Base-by-base conservation (phyloP, 257 asterid species). In the Scutellaria baicalensis region DNA sequence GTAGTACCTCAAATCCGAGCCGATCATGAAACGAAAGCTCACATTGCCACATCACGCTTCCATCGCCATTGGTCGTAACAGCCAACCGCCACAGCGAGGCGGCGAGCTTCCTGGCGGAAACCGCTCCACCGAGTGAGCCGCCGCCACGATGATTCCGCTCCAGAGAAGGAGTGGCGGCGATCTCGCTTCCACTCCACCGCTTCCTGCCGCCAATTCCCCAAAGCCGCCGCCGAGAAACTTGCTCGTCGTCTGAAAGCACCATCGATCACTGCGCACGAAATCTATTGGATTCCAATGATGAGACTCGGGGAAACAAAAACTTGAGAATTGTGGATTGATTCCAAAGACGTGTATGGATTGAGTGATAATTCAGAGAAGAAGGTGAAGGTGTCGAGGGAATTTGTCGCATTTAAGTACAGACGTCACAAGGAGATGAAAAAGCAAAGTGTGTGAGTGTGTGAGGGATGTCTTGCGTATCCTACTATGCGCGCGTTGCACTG, bases 61-160 rank as follows among this genome's bases (percentile, higher is more conserved):
- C 80, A 3, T 45, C 65, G 20, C 27, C 55, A 0, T 60, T 6
- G 44, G 50, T 20, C n/a, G 48, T 58, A 35, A 57, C 85, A 56
- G 79, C 73, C 59, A 74, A 71, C 55, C 42, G 84, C 90, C 92
- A 86, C 60, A 86, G 56, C 12, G 77, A 73, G 48, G 95, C 95
- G 35, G 82, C 89, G 54, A 88, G 84, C 69, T 78, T 86, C 81
- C 95, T 75, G 7, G 85, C 82, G 6, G 89, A 86, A 58, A 77
- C 59, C 14, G 40, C 55, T 36, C 56, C 75, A 20, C 33, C 59
- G 80, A 68, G 68, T 8, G 62, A 70, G 58, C 68, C 49, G 17
- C 68, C 44, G 17, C 60, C 73, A 9, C 62, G 52, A 14, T 59
- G 42, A 13, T 75, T 73, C 79, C 83, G 77, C 11, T 45, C 50